These are phyloP conservation scores for Sisymbrium altissimum DNA, from an alignment of 345 rosid genomes.

Conservation along the genomic window DNA sequence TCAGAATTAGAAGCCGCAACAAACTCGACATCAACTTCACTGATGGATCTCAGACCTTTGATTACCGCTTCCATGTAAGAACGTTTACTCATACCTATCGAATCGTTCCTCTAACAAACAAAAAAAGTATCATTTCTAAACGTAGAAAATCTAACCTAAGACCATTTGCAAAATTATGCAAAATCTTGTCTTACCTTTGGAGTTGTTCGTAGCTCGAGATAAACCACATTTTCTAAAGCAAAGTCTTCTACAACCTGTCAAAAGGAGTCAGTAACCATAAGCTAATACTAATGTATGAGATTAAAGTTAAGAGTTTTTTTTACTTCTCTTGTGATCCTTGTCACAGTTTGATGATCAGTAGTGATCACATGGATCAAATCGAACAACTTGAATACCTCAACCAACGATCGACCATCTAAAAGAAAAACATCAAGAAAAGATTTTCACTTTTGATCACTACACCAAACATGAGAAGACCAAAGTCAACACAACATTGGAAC, in stretches of 20 bases:
- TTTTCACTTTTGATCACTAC: not conserved
- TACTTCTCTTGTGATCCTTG: slow-evolving; percentile 88
- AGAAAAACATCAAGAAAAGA: not conserved
- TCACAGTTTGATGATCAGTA: slow-evolving; percentile 72
- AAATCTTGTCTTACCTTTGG: slow-evolving; percentile 63
- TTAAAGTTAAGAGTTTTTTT: not conserved
- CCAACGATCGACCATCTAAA: slow-evolving; percentile 66
- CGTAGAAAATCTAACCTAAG: not conserved
- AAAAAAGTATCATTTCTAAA: slow-evolving; percentile 10
- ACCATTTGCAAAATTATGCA: not conserved
- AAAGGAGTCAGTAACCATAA: not conserved
- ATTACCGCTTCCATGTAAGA: slow-evolving; percentile 94
- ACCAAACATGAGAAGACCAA: not conserved
- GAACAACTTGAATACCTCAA: slow-evolving; percentile 85
- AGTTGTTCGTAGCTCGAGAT: slow-evolving; percentile 88
- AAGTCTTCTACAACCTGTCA: slow-evolving; percentile 86
- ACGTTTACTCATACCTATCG: slow-evolving; percentile 85
- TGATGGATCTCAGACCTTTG: slow-evolving; percentile 61
- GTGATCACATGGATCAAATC: slow-evolving; percentile 81
- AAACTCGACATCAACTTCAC: slow-evolving; percentile 61
- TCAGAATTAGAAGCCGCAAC: slow-evolving; percentile 6
- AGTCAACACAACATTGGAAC: not conserved
- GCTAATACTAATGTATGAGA: not conserved
- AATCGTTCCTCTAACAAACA: slow-evolving; percentile 60
- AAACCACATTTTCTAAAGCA: slow-evolving; percentile 84